Evolutionary conservation across 2,329 filamentous ascomycete species (phyloP).

Genomic region (Colletotrichum liaoningense): DNA sequence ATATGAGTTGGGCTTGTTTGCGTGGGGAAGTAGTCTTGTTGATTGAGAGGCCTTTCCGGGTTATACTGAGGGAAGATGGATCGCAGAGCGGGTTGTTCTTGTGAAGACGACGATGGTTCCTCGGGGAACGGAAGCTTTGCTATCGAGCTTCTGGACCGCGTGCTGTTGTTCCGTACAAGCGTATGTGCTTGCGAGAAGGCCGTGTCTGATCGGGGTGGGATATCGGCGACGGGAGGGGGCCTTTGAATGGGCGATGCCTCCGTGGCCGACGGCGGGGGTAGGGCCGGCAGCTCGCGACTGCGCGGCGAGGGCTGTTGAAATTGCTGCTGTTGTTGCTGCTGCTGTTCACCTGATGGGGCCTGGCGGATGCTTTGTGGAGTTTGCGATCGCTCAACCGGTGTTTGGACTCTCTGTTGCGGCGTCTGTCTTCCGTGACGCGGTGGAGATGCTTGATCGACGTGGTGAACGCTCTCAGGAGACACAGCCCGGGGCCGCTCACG

Average conservation of each 20-base stretch:
- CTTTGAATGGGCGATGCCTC: conserved; percentile 46
- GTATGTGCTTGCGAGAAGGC: conserved; percentile 64
- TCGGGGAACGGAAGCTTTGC: conserved; percentile 63
- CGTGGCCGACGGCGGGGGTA: conserved; percentile 27
- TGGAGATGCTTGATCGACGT: conserved; percentile 42
- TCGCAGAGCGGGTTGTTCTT: conserved; percentile 58
- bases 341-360: conserved; percentile 27
- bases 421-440: conserved; percentile 47
- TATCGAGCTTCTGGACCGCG: conserved; percentile 66
- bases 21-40: conserved; percentile 78
- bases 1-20: conserved; percentile 73
- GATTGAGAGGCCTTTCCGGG: conserved; percentile 71
- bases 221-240: conserved; percentile 54
- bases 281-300: conserved; percentile 20
- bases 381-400: conserved; percentile 48
- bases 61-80: conserved; percentile 85
- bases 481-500: conserved; percentile 47
- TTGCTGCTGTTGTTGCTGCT: conserved; percentile 20
- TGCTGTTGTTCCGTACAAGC: conserved; percentile 61
- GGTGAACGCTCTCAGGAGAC: conserved; percentile 45
- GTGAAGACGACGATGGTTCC: conserved; percentile 41
- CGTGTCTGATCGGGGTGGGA: conserved; percentile 60
- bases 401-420: conserved; percentile 46
- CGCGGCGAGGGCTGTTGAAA: conserved; percentile 16
- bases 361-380: conserved; percentile 40